Conservation (phyloP, 257 asterid genomes). For the Capsicum baccatum region DNA sequence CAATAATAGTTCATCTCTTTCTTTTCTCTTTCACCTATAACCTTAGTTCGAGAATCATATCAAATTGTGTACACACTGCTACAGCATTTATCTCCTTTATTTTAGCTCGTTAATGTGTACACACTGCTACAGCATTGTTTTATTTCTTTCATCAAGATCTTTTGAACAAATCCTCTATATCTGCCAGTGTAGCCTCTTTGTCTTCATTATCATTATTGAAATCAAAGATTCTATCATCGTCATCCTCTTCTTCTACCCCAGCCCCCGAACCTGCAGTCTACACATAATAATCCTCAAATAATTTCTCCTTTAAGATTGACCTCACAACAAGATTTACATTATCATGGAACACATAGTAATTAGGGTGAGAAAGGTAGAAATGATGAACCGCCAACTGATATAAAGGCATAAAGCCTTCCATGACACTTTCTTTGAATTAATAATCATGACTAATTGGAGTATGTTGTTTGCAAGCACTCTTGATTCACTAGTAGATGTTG, state of each 20-base stretch:
- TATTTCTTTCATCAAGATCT: slow-evolving; percentile 23
- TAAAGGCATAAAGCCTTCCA: slow-evolving; percentile 13
- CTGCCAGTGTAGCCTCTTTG: slow-evolving; percentile 15
- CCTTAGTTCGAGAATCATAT: no score
- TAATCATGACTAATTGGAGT: not conserved
- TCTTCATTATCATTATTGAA: not conserved
- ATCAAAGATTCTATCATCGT: slow-evolving; percentile 12
- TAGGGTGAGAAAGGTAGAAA: slow-evolving; percentile 32
- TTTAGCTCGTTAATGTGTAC: not conserved
- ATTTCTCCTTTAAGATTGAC: not conserved
- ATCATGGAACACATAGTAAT: not conserved
- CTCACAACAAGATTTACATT: not conserved
- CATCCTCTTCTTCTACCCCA: slow-evolving; percentile 1
- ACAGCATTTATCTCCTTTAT: not conserved
- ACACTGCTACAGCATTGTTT: not conserved
- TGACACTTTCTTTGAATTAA: not conserved
- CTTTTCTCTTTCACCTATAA: no score
- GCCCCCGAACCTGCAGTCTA: not conserved
- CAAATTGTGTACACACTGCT: no score
- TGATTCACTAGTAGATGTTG: slow-evolving; percentile 12
- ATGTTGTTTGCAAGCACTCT: not conserved
- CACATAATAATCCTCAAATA: slow-evolving; percentile 24
- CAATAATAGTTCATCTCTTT: no score
- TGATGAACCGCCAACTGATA: slow-evolving; percentile 16
- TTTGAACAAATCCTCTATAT: slow-evolving; percentile 29